phyloP scores from a whole-genome alignment of 2,329 filamentous ascomycete genomes.

The Tolypocladium paradoxum region DNA sequence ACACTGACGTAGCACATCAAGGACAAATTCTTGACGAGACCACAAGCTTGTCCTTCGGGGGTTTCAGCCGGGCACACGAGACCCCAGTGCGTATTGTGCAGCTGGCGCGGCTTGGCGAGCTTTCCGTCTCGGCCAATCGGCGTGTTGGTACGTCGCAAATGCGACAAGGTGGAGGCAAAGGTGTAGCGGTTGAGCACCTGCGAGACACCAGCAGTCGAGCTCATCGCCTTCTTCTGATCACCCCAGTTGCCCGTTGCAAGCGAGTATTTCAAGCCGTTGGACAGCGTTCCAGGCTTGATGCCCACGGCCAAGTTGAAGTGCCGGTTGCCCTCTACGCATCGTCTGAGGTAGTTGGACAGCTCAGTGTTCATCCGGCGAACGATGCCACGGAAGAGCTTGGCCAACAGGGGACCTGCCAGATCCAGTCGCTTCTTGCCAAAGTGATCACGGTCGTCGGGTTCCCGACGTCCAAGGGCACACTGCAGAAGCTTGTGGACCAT shows the following conservation, averaged over 20 bases:
- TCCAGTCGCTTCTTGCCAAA: constrained; percentile 98
- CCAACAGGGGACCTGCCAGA: constrained; percentile 84
- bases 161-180: constrained; percentile 90
- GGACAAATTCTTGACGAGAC: constrained; percentile 93
- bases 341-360: constrained; percentile 80
- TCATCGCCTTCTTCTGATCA: constrained; percentile 96
- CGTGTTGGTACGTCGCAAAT: constrained; percentile 94
- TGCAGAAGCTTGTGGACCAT: constrained; percentile 96
- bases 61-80: constrained; percentile 95
- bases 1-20: constrained; percentile 98
- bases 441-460: constrained; percentile 95
- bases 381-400: constrained; percentile 89
- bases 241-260: constrained; percentile 98
- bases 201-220: constrained; percentile 90
- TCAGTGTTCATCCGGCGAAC: constrained; percentile 88
- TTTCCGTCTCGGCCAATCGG: constrained; percentile 97
- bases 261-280: constrained; percentile 92
- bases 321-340: constrained; percentile 78
- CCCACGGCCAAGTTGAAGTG: constrained; percentile 88
- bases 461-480: constrained; percentile 82
- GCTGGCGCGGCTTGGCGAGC: constrained; percentile 91
- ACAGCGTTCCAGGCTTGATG: constrained; percentile 83
- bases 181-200: constrained; percentile 98
- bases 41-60: constrained; percentile 95
- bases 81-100: constrained; percentile 98